Base-by-base conservation (phyloP, 148 eudicot genomes). In the Cornus suecica region DNA sequence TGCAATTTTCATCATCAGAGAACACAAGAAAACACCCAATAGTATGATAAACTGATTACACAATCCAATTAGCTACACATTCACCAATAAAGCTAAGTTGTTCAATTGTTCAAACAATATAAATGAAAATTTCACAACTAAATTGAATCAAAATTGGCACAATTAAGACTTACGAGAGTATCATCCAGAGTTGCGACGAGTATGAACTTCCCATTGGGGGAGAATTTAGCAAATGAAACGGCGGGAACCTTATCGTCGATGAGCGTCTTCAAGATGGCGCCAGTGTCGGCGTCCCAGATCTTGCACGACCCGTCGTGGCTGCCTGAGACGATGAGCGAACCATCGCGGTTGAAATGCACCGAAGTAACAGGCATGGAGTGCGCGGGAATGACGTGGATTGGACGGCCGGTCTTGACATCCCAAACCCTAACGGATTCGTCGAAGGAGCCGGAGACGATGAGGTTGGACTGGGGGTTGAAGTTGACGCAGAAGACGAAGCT, bases 131-230 rank as follows among this genome's bases (percentile, higher is more conserved):
- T n/a, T n/a, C n/a, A n/a, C n/a, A n/a, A n/a, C n/a, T n/a, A n/a
- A n/a, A n/a, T n/a, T n/a, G n/a, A n/a, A n/a, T n/a, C n/a, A n/a
- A n/a, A n/a, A n/a, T n/a, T n/a, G n/a, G n/a, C 61, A 73, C 61
- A 66, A 41, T 27, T n/a, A 32, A 20, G 27, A 79, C 92, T 84
- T 42, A 94, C 98, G 74, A 94, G 84, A 25, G 88, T 82, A 79
- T 92, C 87, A 71, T 95, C 97, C 3, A 95, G 82, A 4, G 89
- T 88, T 0, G 88, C 97, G 13, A 91, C 92, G 5, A 95, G 99
- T 48, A 95, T 90, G 67, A 92, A 91, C 85, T 90, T 95, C 2
- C 99, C 97, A 73, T 95, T 95, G 0, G 99, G 99, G 15, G 99
- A 95, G 70, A 95, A 92, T 87, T 90, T 91, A 1, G 94, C 85